Evolutionary conservation across 768 basidiomycete species (phyloP).

Genomic region (Steccherinum ochraceum): DNA sequence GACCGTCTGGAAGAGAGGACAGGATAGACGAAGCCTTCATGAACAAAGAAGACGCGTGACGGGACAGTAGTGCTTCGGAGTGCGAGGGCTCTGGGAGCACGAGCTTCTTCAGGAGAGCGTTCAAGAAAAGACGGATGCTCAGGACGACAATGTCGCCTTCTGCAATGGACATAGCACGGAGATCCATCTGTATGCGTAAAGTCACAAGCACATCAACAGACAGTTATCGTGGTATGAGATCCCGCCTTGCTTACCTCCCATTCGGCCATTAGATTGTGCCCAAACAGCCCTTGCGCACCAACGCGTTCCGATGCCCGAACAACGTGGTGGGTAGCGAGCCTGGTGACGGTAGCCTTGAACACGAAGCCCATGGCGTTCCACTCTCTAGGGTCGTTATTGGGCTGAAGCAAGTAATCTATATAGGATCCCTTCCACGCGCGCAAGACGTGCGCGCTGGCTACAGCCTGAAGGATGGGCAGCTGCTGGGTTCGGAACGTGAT

Average conservation of each 20-base stretch:
- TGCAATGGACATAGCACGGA: slow-evolving; percentile 30
- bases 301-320: slow-evolving; percentile 36
- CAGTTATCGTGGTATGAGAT: no score
- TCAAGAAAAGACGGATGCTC: slow-evolving; percentile 43
- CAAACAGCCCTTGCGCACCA: slow-evolving; percentile 39
- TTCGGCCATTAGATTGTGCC: slow-evolving; percentile 33
- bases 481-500: slow-evolving; percentile 37
- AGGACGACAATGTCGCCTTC: slow-evolving; percentile 46
- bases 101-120: slow-evolving; percentile 46
- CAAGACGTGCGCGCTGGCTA: slow-evolving; percentile 30
- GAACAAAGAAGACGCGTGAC: slow-evolving; percentile 34
- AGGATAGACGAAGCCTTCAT: slow-evolving; percentile 8
- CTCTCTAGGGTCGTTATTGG: slow-evolving; percentile 19
- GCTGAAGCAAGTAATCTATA: slow-evolving; percentile 23
- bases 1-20: slow-evolving; percentile 19
- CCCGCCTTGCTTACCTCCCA: no score
- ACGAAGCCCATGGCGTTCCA: slow-evolving; percentile 52
- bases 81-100: slow-evolving; percentile 34
- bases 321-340: slow-evolving; percentile 17
- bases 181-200: slow-evolving; percentile 17
- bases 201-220: no score
- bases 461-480: slow-evolving; percentile 28
- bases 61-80: slow-evolving; percentile 41
- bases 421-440: slow-evolving; percentile 21
- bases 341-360: slow-evolving; percentile 39